Evolutionary conservation across 441 rosid genomes (phyloP), one percentile per base, ranked within the genome.

Genomic region (Gossypium laxum): DNA sequence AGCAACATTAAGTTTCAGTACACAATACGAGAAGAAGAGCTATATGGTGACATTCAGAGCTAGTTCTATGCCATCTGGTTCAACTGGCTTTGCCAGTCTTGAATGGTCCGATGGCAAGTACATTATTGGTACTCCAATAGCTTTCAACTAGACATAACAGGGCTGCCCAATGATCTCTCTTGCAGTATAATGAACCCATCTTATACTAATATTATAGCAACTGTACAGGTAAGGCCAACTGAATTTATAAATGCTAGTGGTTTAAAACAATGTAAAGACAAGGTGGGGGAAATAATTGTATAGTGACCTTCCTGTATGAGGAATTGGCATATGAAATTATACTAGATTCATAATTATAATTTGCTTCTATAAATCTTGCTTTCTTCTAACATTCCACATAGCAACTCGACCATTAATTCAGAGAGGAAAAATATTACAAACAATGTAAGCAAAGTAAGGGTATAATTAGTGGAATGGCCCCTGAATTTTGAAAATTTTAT

Each of bases 51-150:
- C 84, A 32, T 78, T 85, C 47, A 56, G 75, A 2, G 85, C 90
- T 21, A 79, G 77, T 50, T 85, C 90, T 55, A 77, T 85, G 88
- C 89, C 92, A 70, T 83, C 86, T 3, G 87, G 87, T 32, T 82
- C 85, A 7, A 75, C 22, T 63, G 70, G 83, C 81, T 88, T 88
- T 17, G 78, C 80, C 30, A 78, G 26, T 57, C 78, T 86, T 22
- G 76, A 75, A 67, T 88, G 88, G 89, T 85, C 85, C 0, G 83
- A 81, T 32, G 85, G 87, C 30, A 86, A 88, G 68, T 88, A 86
- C 61, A 70, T 34, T 0, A 83, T 86, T 22, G 57, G 80, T 11
- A 85, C 88, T 71, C 88, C 88, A n/a, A 82, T 88, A 50, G 88
- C 90, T 73, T 82, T 83, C 81, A 83, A 77, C 82, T 88, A 88